A percentile compares a stretch with the other conserved stretches of the same genome.
Evolutionary conservation across 2,329 filamentous ascomycete genomes (phyloP).

Genomic region (Chaetomium sp.): DNA sequence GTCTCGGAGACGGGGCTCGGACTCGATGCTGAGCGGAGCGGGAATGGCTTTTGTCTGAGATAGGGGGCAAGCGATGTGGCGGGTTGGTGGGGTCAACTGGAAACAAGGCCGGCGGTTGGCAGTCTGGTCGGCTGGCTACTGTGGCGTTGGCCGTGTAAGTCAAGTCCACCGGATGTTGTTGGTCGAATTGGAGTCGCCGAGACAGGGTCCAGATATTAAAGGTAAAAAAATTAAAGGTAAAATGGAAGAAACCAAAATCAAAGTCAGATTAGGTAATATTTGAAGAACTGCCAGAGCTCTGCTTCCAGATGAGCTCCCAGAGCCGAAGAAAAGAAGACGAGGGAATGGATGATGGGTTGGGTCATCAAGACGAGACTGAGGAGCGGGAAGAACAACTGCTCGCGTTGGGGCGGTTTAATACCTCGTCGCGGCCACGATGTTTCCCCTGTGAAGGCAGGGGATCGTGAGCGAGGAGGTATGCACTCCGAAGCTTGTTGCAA

Average conservation of each 20-base stretch:
- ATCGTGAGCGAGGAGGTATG: constrained; percentile 4
- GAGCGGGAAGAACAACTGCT: constrained; percentile 24
- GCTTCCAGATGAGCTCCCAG: constrained; percentile 40
- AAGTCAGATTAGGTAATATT: constrained; percentile 21
- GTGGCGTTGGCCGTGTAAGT: constrained; percentile 20
- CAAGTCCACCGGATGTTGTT: constrained; percentile 26
- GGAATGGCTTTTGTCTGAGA: constrained; percentile 19
- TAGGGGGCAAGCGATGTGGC: constrained; percentile 9
- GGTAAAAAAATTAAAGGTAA: constrained; percentile 4
- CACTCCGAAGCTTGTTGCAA: constrained; percentile 20
- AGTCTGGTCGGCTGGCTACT: constrained; percentile 11
- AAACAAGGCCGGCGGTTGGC: constrained; percentile 19
- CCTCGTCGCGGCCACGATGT: constrained; percentile 6
- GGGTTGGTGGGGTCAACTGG: constrained; percentile 23
- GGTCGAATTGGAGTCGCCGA: constrained; percentile 8
- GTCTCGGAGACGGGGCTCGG: constrained; percentile 10
- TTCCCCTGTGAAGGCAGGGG: constrained; percentile 6
- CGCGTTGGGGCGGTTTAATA: constrained; percentile 32
- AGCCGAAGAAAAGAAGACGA: constrained; percentile 28
- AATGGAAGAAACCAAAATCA: constrained; percentile 6
- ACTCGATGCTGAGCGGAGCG: constrained; percentile 11
- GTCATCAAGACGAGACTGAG: constrained; percentile 34
- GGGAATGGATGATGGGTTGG: constrained; percentile 21
- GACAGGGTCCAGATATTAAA: not conserved
- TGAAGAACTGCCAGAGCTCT: constrained; percentile 54